Percentiles rank a stretch among this genome's conserved stretches.
phyloP scores from a whole-genome alignment of 345 rosid species.

The Diplotaxis tenuifolia region DNA sequence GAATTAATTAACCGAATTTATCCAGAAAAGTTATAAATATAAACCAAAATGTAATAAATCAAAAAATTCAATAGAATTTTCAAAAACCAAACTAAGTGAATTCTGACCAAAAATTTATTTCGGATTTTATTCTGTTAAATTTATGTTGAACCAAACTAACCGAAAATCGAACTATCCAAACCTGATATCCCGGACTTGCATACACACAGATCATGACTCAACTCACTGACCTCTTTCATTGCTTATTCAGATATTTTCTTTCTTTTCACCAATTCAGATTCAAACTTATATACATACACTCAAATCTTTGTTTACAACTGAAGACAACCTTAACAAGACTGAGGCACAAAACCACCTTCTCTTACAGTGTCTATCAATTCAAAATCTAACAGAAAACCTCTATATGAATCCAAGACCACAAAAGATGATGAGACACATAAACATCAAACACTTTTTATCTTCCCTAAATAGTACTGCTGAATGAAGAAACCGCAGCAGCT shows the following conservation, averaged over 20 bases:
- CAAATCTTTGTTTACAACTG: constrained; percentile 27
- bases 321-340: constrained; percentile 11
- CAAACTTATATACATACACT: constrained; percentile 18
- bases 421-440: not conserved
- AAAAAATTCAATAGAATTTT: too few relatives aligned
- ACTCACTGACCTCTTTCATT: not conserved
- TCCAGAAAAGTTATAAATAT: too few relatives aligned
- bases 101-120: too few relatives aligned
- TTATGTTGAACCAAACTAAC: too few relatives aligned
- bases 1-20: too few relatives aligned
- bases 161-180: too few relatives aligned
- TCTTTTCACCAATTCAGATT: not conserved
- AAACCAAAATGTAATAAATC: too few relatives aligned
- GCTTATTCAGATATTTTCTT: not conserved
- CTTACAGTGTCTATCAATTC: constrained; percentile 8
- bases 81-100: too few relatives aligned
- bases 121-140: too few relatives aligned
- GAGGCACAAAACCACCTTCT: not conserved
- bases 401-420: constrained; percentile 7
- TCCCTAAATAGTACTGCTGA: constrained; percentile 32
- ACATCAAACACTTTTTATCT: not conserved
- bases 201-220: not conserved
- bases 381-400: constrained; percentile 14
- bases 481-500: constrained; percentile 43
- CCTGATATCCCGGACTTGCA: too few relatives aligned